Base-by-base conservation (phyloP, 1,284 basidiomycete genomes). In the Xerocomus minutiporus region DNA sequence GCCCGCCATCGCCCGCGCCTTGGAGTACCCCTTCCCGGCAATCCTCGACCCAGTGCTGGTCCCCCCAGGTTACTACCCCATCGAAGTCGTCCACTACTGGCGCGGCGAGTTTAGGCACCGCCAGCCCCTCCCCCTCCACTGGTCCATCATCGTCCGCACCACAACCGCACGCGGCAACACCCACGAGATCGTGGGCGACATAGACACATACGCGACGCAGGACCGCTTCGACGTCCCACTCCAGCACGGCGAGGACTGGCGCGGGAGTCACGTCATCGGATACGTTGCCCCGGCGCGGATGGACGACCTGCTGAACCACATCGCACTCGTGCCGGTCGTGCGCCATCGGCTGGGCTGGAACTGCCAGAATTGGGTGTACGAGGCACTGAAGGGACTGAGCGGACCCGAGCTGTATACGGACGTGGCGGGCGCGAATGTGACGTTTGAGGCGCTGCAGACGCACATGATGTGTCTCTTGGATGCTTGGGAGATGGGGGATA, bases 11-110 rank as follows among this genome's bases (percentile, higher is more conserved):
- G 15, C 15, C 9, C 41, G 15, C 7, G 28, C 41, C 26, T 26
- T 9, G n/a, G 15, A 8, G 15, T 45, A 47, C 9, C 38, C 46
- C 9, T 50, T 57, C 17, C 50, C 53, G 9, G 49, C 42, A 0
- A 17, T 52, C 0, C 65, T 67, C n/a, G 42, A 56, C 2, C 56
- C 59, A 1, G 50, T 69, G 12, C 44, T 17, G 5, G 57, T 66
- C 32, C 65, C 65, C 12, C 3, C 32, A 1, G 56, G 58, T 3
- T 46, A 23, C 40, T 61, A 50, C 48, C 58, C 62, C 31, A 59
- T 69, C 46, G 56, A 69, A 25, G 52, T 68, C 28, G 52, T 55
- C 48, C 64, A 68, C 36, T 67, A 56, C 46, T 68, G 64, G 65
- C 67, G 58, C 26, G 67, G 67, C 11, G 52, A 61, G 15, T 46